phyloP scores from a whole-genome alignment of 306 rosid species.

The Cucurbita maxima region DNA sequence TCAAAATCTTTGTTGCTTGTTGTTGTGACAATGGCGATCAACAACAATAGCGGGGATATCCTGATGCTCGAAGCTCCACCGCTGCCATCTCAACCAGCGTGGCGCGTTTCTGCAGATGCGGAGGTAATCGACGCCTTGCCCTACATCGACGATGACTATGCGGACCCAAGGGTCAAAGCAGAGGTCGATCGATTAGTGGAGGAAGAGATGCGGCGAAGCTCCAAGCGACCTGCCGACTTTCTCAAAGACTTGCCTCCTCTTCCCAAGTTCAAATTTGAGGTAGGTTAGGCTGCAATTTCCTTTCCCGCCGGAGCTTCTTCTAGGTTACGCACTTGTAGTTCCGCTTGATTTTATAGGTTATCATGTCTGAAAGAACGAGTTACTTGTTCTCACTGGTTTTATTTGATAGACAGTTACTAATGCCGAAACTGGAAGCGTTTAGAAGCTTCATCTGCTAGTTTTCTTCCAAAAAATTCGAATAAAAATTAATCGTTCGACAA shows the following conservation, averaged over 20 bases:
- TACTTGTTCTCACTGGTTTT: not conserved
- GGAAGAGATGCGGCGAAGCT: slow-evolving; percentile 90
- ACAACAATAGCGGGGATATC: slow-evolving; percentile 23
- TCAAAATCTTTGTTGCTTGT: not conserved
- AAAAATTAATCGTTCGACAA: not conserved
- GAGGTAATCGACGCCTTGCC: slow-evolving; percentile 81
- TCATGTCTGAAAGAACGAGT: not conserved
- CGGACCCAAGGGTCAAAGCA: slow-evolving; percentile 43
- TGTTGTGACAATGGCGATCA: slow-evolving; percentile 26
- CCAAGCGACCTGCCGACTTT: slow-evolving; percentile 67
- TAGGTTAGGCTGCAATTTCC: not conserved
- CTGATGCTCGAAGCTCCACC: slow-evolving; percentile 80
- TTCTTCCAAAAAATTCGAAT: not conserved
- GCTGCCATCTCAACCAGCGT: slow-evolving; percentile 22
- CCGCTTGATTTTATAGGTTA: not conserved
- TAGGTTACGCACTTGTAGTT: not conserved
- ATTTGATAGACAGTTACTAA: not conserved
- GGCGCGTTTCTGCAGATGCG: slow-evolving; percentile 33
- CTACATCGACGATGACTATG: slow-evolving; percentile 85
- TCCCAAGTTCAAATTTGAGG: slow-evolving; percentile 55
- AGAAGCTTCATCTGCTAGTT: not conserved
- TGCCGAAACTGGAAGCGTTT: not conserved
- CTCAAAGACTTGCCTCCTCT: slow-evolving; percentile 88
- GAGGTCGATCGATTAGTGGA: slow-evolving; percentile 85
- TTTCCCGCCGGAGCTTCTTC: not conserved